Evolutionary conservation across 257 asterid species (phyloP).

Genomic region (Cinchona pubescens): DNA sequence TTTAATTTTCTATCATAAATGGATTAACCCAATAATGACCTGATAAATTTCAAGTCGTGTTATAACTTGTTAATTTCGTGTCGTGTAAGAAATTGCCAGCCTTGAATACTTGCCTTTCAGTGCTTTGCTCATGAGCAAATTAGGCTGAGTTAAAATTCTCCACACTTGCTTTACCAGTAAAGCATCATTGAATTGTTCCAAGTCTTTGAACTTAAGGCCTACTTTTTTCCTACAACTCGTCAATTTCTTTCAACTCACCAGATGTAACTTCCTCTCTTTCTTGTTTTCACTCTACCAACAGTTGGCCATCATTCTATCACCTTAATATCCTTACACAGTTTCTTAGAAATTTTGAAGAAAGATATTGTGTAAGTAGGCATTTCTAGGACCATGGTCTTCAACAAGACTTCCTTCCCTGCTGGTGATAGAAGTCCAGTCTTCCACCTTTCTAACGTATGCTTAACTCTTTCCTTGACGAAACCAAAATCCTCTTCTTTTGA

Average conservation of each 20-base stretch:
- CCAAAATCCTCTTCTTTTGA: not conserved
- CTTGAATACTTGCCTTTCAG: too few species aligned
- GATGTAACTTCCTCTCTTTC: not conserved
- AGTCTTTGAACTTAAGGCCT: not conserved
- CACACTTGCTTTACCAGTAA: not conserved
- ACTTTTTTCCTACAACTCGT: not conserved
- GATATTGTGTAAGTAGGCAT: not conserved
- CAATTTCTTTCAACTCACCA: not conserved
- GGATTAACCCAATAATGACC: too few species aligned
- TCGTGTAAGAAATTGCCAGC: too few species aligned
- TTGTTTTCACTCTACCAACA: not conserved
- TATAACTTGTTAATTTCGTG: too few species aligned
- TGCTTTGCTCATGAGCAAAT: too few species aligned
- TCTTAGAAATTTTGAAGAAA: not conserved
- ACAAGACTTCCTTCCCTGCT: not conserved
- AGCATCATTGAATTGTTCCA: not conserved
- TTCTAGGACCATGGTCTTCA: not conserved
- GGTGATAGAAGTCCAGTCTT: not conserved
- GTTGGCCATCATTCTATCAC: not conserved
- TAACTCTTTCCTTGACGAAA: not conserved
- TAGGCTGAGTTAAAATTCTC: not conserved
- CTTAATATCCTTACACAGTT: not conserved
- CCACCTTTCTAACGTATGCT: not conserved
- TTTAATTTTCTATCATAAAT: too few species aligned
- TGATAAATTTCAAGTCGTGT: too few species aligned